phyloP scores from a whole-genome alignment of 108 stramenopile genomes.

The Cyclotella choctawhatcheeana region DNA sequence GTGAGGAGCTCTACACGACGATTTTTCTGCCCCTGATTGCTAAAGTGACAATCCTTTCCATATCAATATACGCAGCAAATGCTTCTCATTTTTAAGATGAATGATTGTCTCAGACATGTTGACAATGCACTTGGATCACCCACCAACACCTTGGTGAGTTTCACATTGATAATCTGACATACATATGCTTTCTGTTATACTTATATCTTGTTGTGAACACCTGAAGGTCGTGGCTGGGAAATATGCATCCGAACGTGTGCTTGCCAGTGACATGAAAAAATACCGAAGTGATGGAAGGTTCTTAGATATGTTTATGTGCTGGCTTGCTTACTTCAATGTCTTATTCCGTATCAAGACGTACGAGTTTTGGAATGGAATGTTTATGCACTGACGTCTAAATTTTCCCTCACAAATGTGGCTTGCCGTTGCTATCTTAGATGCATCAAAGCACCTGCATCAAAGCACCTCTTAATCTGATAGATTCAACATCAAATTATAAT shows the following conservation, averaged over 20 bases:
- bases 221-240: slow-evolving; percentile 71
- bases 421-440: too few relatives aligned
- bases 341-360: slow-evolving; percentile 62
- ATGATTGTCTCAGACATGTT: slow-evolving; percentile 94
- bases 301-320: slow-evolving; percentile 36
- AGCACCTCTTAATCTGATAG: not conserved
- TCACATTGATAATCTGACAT: too few relatives aligned
- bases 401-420: too few relatives aligned
- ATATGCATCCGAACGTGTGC: slow-evolving; percentile 75
- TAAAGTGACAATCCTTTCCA: too few relatives aligned
- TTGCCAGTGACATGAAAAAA: slow-evolving; percentile 37
- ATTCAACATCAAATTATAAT: too few relatives aligned
- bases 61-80: slow-evolving; percentile 68
- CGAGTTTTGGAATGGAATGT: slow-evolving; percentile 25
- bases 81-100: slow-evolving; percentile 94
- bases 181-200: too few relatives aligned
- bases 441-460: too few relatives aligned
- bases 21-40: too few relatives aligned
- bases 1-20: too few relatives aligned
- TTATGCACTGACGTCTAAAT: too few relatives aligned
- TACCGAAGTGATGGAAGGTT: slow-evolving; percentile 14
- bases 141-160: slow-evolving; percentile 63
- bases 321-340: slow-evolving; percentile 64
- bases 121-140: slow-evolving; percentile 87
- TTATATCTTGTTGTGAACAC: too few relatives aligned